Percentiles rank a stretch among this genome's conserved stretches.
phyloP scores from a whole-genome alignment of 2,329 filamentous ascomycete species.

The Claviceps capensis region DNA sequence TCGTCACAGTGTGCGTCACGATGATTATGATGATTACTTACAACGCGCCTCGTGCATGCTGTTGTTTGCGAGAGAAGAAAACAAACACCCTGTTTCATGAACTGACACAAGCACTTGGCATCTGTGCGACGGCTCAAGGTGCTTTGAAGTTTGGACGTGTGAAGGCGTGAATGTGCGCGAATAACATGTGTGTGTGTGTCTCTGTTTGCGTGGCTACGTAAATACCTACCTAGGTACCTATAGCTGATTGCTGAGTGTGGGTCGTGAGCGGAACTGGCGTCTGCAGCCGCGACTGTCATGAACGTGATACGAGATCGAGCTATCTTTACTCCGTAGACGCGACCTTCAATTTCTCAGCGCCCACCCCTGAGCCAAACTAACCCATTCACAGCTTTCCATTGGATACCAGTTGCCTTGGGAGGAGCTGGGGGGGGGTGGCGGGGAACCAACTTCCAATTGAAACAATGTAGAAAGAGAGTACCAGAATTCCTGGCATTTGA shows the following conservation, averaged over 20 bases:
- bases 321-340: constrained; percentile 1
- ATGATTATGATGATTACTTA: too few species aligned
- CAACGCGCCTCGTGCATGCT: neutral
- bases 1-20: too few species aligned
- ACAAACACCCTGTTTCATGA: neutral
- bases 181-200: neutral
- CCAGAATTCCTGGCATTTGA: neutral
- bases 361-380: neutral
- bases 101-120: neutral
- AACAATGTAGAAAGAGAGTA: neutral
- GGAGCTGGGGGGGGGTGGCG: neutral
- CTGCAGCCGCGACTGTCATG: constrained; percentile 3
- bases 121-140: neutral
- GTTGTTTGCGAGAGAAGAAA: neutral
- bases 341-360: neutral
- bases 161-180: neutral
- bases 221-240: neutral
- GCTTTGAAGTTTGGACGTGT: neutral
- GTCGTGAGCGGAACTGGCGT: constrained; percentile 1
- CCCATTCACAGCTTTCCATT: neutral
- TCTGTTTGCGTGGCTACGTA: neutral
- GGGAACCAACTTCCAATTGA: neutral
- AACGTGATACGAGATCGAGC: neutral
- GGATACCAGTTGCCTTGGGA: neutral
- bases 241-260: neutral